phyloP scores from a whole-genome alignment of 2,329 filamentous ascomycete genomes.

The Gnomoniopsis sp. region DNA sequence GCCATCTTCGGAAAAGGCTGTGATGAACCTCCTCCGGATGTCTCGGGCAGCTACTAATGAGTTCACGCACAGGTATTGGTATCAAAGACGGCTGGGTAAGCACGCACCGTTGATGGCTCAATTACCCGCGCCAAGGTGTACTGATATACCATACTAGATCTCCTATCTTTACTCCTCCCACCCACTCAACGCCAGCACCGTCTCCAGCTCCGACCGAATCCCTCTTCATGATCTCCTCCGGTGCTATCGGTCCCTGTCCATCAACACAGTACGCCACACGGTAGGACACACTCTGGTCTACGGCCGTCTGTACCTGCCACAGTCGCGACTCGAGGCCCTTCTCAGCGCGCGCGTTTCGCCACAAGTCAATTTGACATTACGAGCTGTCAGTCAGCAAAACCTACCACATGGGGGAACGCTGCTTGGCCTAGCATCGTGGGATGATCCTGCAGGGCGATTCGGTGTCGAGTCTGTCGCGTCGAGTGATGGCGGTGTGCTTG shows the following conservation, averaged over 20 bases:
- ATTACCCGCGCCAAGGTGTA: not conserved
- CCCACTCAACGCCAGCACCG: slow-evolving; percentile 63
- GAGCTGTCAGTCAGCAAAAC: slow-evolving; percentile 69
- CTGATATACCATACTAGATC: slow-evolving; percentile 37
- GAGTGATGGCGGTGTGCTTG: slow-evolving; percentile 86
- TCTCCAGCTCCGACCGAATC: slow-evolving; percentile 68
- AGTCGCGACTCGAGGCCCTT: slow-evolving; percentile 80
- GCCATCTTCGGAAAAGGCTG: too few species aligned
- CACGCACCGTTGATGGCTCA: not conserved
- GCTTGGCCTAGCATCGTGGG: slow-evolving; percentile 72
- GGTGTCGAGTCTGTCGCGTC: slow-evolving; percentile 88
- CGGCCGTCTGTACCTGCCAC: slow-evolving; percentile 76
- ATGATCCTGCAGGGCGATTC: slow-evolving; percentile 69
- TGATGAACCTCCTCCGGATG: too few species aligned
- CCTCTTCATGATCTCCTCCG: slow-evolving; percentile 74
- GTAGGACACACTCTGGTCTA: slow-evolving; percentile 57
- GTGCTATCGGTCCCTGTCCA: slow-evolving; percentile 76
- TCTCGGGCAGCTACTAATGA: too few species aligned
- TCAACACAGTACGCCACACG: slow-evolving; percentile 2
- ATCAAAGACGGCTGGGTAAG: slow-evolving; percentile 82
- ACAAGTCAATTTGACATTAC: slow-evolving; percentile 74
- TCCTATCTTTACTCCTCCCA: slow-evolving; percentile 94
- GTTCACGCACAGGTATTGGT: slow-evolving; percentile 48
- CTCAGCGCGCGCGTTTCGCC: slow-evolving; percentile 77
- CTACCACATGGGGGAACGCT: slow-evolving; percentile 74